Evolutionary conservation across 805 yeast species (phyloP).

Genomic region (Yamadazyma endophytica): DNA sequence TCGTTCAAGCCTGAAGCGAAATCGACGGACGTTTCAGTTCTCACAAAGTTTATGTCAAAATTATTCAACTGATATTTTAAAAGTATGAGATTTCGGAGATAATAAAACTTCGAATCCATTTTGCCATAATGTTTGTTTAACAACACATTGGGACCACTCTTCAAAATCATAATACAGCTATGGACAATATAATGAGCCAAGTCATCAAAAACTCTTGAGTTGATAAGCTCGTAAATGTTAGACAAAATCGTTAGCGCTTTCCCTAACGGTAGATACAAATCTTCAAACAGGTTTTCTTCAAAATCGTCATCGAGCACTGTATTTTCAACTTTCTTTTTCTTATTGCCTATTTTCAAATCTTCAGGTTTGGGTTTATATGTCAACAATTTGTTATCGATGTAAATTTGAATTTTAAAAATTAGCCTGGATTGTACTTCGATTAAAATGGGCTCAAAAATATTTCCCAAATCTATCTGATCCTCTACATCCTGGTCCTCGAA

Average conservation of each 20-base stretch:
- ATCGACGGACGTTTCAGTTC: constrained; percentile 72
- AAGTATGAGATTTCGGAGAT: constrained; percentile 67
- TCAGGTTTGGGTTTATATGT: constrained; percentile 63
- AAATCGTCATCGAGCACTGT: constrained; percentile 28
- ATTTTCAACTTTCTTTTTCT: constrained; percentile 16
- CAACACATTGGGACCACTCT: constrained; percentile 45
- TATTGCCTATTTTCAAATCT: constrained; percentile 59
- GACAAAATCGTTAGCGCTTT: constrained; percentile 67
- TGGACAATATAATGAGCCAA: constrained; percentile 85
- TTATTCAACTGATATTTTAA: constrained; percentile 64
- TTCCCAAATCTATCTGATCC: constrained; percentile 36
- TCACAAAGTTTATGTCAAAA: constrained; percentile 75
- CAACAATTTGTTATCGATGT: constrained; percentile 64
- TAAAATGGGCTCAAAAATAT: constrained; percentile 64
- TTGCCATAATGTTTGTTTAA: constrained; percentile 45
- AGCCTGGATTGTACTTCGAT: constrained; percentile 78
- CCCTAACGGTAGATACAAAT: constrained; percentile 68
- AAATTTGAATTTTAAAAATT: constrained; percentile 72
- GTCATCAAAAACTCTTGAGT: constrained; percentile 78
- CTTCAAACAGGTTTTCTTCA: constrained; percentile 33
- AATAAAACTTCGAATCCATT: constrained; percentile 59
- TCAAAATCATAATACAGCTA: constrained; percentile 62
- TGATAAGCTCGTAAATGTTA: constrained; percentile 74
- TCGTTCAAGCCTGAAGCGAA: constrained; percentile 66
- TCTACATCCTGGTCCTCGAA: constrained; percentile 44